Base-by-base conservation (phyloP, 2,329 filamentous ascomycete species). In the Sporothrix brunneoviolacea region DNA sequence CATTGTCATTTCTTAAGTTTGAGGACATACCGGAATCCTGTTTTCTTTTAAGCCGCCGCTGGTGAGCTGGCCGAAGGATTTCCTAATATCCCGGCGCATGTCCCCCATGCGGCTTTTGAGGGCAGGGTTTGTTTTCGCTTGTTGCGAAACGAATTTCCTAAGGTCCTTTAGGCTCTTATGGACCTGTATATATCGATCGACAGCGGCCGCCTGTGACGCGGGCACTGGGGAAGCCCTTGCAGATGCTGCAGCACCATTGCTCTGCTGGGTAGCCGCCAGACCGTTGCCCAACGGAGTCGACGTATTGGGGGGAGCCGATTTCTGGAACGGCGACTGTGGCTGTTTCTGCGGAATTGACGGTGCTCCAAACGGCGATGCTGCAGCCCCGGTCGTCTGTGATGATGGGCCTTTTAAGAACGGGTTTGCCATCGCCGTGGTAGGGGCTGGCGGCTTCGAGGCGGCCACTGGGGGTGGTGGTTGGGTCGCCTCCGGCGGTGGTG, bases 21-120 rank as follows among this genome's bases (percentile, higher is more conserved):
- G 3, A 12, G 28, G 6, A 42, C 28, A 1, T 68, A 83, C 79
- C 57, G 77, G 75, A 54, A 66, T 61, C 45, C 68, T 74, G 55
- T 66, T 65, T 30, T 60, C 58, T 27, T 58, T 56, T 16, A 59
- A 38, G 21, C 55, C 59, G 51, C 79, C 83, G 35, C 76, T 76
- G 2, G 82, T 84, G 24, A 90, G 68, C 62, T 93, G 87, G 7
- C 88, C 88, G 49, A 91, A 76, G 16, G 77, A 82, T 59, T 84
- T 86, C 35, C 79, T 77, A 48, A 93, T 82, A 37, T 83, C 77
- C 52, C 88, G 75, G 36, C 88, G 77, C 73, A 87, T 81, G 49
- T 88, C 79, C 30, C 86, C 84, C 62, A 88, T 76, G 32, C 79
- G 75, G 46, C 75, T 72, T 64, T 88, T 88, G 24, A 90, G 67